Percentiles rank a stretch among this genome's conserved stretches.
Conservation (phyloP, 83 land plant species). For the Picea abies region DNA sequence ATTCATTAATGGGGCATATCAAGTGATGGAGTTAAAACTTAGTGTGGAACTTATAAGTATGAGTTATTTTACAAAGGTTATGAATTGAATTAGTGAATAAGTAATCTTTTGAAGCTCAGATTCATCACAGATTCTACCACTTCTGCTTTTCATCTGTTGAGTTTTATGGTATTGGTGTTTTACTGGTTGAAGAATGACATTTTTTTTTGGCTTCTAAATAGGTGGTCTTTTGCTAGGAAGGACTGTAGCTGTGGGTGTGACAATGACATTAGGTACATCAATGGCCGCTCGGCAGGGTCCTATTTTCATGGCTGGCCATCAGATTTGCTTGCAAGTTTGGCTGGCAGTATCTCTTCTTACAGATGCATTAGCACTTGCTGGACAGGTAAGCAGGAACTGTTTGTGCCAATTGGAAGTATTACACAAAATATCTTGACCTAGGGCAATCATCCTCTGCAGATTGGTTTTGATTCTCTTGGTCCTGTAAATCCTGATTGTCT, state of each 20-base stretch:
- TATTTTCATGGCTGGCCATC: conserved; percentile 91
- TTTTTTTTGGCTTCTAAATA: conserved; percentile 18
- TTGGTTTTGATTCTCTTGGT: not conserved
- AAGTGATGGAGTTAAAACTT: not conserved
- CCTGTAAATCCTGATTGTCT: not conserved
- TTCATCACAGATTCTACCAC: not conserved
- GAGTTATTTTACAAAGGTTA: not conserved
- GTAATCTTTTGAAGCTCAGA: not conserved
- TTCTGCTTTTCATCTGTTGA: not conserved
- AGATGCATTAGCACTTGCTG: conserved; percentile 97
- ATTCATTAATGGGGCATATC: not conserved
- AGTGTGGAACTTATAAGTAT: not conserved
- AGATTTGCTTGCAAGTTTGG: conserved; percentile 95
- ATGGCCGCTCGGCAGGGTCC: conserved; percentile 91
- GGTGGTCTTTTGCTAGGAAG: conserved; percentile 80
- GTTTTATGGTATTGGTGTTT: not conserved
- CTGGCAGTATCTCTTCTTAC: conserved; percentile 87
- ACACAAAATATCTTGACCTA: not conserved
- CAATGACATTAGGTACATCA: conserved; percentile 88
- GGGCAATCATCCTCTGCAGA: not conserved
- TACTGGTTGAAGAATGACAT: not conserved
- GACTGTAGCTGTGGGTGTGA: conserved; percentile 65
- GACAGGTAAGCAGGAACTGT: conserved; percentile 66
- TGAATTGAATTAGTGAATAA: not conserved
- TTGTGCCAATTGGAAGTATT: not conserved